phyloP scores from a whole-genome alignment of 2,329 filamentous ascomycete species.

The Aureobasidium leucospermi region DNA sequence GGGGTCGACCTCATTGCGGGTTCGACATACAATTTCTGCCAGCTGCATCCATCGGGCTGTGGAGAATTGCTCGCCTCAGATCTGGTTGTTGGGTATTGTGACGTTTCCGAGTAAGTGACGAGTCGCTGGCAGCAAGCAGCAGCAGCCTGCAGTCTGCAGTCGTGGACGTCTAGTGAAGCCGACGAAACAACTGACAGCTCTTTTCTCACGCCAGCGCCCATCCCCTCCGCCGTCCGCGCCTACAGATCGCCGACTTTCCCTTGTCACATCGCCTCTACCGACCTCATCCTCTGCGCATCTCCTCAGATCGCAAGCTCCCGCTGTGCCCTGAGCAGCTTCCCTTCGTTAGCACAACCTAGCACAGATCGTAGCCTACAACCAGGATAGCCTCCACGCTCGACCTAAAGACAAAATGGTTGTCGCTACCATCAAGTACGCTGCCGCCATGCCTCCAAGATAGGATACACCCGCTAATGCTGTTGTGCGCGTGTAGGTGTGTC shows the following conservation, averaged over 20 bases:
- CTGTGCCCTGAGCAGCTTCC: background rate
- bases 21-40: background rate
- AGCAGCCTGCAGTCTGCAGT: background rate
- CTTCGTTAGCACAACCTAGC: background rate
- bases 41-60: background rate
- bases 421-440: conserved; percentile 27
- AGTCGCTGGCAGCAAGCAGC: background rate
- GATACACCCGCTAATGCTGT: background rate
- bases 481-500: conserved; percentile 63
- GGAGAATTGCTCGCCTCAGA: background rate
- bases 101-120: conserved; percentile 3
- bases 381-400: background rate
- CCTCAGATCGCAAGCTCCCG: background rate
- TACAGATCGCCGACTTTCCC: background rate
- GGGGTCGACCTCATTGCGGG: conserved; percentile 10
- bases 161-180: background rate
- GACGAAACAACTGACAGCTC: conserved; percentile 3
- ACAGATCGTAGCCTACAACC: background rate
- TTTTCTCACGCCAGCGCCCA: background rate
- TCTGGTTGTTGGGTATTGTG: conserved; percentile 4
- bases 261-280: background rate
- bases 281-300: background rate
- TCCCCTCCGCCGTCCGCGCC: background rate
- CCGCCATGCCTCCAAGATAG: background rate
- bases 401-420: conserved; percentile 23